Percentiles rank a stretch among this genome's conserved stretches.
Evolutionary conservation across 768 basidiomycete genomes (phyloP).

Genomic region (Lactarius tabidus): DNA sequence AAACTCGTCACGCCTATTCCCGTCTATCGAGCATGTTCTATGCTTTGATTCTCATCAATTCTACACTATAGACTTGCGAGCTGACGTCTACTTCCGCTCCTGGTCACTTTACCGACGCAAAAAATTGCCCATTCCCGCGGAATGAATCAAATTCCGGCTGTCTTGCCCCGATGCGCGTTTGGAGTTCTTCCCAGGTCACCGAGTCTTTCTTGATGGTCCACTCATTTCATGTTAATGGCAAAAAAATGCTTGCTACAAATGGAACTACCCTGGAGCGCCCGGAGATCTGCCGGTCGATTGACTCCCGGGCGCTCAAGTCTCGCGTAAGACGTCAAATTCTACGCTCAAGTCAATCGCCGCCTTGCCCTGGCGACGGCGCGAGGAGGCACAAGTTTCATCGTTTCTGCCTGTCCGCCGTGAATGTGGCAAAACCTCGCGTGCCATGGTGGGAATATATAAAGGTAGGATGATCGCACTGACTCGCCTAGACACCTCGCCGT

Average conservation of each 20-base stretch:
- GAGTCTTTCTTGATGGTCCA: constrained; percentile 20
- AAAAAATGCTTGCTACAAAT: constrained; percentile 21
- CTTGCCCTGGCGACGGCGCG: constrained; percentile 26
- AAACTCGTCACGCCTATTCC: constrained; percentile 15
- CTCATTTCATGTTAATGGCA: constrained; percentile 20
- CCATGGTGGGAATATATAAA: constrained; percentile 22
- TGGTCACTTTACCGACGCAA: constrained; percentile 21
- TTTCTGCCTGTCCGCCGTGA: constrained; percentile 21
- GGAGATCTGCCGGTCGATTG: constrained; percentile 23
- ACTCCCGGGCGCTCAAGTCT: constrained; percentile 16
- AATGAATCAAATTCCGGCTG: constrained; percentile 23
- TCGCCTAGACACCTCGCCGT: constrained; percentile 11
- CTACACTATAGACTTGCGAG: constrained; percentile 3
- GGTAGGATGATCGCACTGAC: constrained; percentile 3
- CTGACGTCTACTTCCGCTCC: constrained; percentile 24
- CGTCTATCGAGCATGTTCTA: constrained; percentile 16
- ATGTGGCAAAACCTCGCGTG: constrained; percentile 19
- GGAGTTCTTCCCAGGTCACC: constrained; percentile 19
- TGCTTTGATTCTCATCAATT: constrained; percentile 19
- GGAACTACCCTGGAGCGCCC: constrained; percentile 22
- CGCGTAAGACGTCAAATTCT: constrained; percentile 22
- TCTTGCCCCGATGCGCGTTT: constrained; percentile 12
- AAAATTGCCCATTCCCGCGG: constrained; percentile 23
- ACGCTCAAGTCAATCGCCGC: constrained; percentile 18
- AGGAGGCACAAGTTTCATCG: constrained; percentile 25